Evolutionary conservation across 2,329 filamentous ascomycete species (phyloP).

Genomic region (Fusarium xyrophilum): DNA sequence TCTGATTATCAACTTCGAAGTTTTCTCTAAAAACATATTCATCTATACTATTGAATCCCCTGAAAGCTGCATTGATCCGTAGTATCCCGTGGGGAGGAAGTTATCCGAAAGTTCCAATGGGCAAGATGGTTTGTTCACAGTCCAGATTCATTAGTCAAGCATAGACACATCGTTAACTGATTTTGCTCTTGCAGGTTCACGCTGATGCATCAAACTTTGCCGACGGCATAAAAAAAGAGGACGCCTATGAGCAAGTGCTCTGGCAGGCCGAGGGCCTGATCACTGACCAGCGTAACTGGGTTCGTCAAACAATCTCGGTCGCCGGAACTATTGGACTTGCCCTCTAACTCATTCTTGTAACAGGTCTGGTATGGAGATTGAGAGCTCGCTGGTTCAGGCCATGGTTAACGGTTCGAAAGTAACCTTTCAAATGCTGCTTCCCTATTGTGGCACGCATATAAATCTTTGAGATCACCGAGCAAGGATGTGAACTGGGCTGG

Average conservation of each 20-base stretch:
- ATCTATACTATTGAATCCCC: background rate
- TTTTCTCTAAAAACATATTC: slow-evolving; percentile 16
- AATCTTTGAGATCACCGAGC: slow-evolving; percentile 71
- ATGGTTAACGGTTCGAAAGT: slow-evolving; percentile 51
- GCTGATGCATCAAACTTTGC: slow-evolving; percentile 80
- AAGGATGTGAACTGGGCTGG: slow-evolving; percentile 79
- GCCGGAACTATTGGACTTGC: slow-evolving; percentile 23
- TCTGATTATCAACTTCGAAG: slow-evolving; percentile 12
- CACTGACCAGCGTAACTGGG: slow-evolving; percentile 80
- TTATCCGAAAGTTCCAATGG: background rate
- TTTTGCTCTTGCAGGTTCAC: slow-evolving; percentile 64
- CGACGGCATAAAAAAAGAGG: slow-evolving; percentile 69
- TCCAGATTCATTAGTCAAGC: background rate
- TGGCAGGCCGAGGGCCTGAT: slow-evolving; percentile 74
- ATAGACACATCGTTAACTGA: background rate
- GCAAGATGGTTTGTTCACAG: slow-evolving; percentile 26
- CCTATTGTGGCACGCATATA: slow-evolving; percentile 80
- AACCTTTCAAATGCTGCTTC: slow-evolving; percentile 80
- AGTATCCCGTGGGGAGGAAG: background rate
- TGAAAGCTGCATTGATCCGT: background rate
- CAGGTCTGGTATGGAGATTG: slow-evolving; percentile 40
- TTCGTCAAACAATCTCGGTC: slow-evolving; percentile 49
- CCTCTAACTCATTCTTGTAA: background rate
- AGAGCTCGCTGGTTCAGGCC: background rate
- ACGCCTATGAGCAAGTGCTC: slow-evolving; percentile 77